Conservation (phyloP, 2,329 filamentous ascomycete genomes). For the Nigrospora sphaerica region DNA sequence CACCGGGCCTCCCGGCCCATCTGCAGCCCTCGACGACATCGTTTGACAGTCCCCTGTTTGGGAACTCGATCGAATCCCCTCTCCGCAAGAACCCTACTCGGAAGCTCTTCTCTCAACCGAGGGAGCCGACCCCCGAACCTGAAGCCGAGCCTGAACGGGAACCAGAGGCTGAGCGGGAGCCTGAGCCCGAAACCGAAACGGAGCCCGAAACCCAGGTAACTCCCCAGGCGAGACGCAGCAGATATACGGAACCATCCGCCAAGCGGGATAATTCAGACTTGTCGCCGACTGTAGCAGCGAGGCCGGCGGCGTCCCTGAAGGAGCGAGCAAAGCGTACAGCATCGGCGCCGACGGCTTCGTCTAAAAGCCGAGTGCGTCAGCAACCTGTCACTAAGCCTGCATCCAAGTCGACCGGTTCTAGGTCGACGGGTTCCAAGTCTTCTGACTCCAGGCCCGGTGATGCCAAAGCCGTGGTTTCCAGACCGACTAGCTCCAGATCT, state of each 20-base stretch:
- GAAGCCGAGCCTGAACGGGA: conserved; percentile 6
- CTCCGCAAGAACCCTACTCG: conserved; percentile 17
- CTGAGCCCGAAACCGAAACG: background rate
- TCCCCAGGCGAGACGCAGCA: too few relatives aligned
- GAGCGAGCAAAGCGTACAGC: conserved; percentile 9
- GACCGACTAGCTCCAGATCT: background rate
- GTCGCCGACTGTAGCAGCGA: background rate
- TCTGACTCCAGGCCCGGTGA: background rate
- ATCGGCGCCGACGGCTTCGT: conserved; percentile 7
- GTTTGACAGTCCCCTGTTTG: conserved; percentile 24
- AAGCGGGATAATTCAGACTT: background rate
- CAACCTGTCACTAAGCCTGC: background rate
- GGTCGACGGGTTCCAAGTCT: background rate
- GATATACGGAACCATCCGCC: too few relatives aligned
- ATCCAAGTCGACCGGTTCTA: conserved; percentile 3
- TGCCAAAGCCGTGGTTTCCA: background rate
- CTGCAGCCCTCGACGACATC: conserved; percentile 7
- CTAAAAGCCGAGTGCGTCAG: background rate
- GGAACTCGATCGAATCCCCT: conserved; percentile 21
- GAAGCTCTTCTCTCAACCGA: conserved; percentile 22
- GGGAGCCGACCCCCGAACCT: conserved; percentile 4
- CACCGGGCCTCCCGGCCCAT: conserved; percentile 6
- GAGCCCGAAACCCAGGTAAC: background rate
- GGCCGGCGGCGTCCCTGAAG: conserved; percentile 5
- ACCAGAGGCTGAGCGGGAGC: background rate